phyloP scores from a whole-genome alignment of 352 stramenopile species.

The Globisporangium echinulatum region DNA sequence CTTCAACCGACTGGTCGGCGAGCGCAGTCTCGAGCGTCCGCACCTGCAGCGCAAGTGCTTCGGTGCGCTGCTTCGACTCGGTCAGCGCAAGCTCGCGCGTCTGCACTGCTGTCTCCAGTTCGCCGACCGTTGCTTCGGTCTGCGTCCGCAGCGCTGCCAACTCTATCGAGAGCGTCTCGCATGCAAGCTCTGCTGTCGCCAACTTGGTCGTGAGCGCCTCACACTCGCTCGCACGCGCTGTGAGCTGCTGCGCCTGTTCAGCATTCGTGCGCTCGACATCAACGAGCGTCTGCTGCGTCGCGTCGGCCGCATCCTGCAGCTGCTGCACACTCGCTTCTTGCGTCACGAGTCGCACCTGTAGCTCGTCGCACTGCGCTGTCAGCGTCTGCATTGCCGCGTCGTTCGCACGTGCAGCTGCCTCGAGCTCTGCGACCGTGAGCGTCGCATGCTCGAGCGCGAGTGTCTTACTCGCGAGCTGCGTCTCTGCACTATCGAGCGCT shows the following conservation, averaged over 20 bases:
- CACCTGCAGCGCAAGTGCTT: constrained; percentile 1
- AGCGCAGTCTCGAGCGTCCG: constrained; percentile 11
- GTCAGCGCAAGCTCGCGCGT: not conserved
- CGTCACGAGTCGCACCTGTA: constrained; percentile 2
- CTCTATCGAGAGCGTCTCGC: not conserved
- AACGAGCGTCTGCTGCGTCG: not conserved
- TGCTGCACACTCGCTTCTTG: not conserved
- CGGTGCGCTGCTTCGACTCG: not conserved
- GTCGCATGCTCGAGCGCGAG: not conserved
- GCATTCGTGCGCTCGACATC: not conserved
- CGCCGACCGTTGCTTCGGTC: not conserved
- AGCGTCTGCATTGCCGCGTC: not conserved
- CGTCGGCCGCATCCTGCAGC: not conserved
- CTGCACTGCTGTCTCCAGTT: not conserved
- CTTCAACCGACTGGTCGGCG: constrained; percentile 14
- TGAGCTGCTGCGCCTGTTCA: not conserved
- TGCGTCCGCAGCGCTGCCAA: not conserved
- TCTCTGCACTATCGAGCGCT: not conserved
- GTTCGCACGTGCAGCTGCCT: not conserved
- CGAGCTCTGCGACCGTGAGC: constrained; percentile 1
- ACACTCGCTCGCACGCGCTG: not conserved
- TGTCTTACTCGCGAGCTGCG: constrained; percentile 8
- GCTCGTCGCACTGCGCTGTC: not conserved
- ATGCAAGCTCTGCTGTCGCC: not conserved
- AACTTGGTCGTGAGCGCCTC: not conserved